phyloP scores from a whole-genome alignment of 148 eudicot species.

The Bassia scoparia region DNA sequence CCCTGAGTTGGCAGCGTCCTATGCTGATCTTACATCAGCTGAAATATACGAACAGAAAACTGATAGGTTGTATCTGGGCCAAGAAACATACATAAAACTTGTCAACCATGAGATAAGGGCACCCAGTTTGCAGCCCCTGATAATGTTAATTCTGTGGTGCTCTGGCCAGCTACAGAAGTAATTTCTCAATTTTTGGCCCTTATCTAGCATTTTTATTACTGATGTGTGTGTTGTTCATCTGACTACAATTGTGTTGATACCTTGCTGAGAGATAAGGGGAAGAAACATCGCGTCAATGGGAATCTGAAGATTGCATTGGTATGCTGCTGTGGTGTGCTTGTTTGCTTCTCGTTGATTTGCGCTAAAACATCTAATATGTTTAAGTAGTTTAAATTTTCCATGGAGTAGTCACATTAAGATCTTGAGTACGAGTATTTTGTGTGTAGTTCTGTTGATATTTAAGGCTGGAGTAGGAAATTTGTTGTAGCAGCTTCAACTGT shows the following conservation, averaged over 20 bases:
- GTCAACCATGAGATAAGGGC: slow-evolving; percentile 55
- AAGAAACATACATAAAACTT: slow-evolving; percentile 81
- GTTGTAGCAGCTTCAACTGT: slow-evolving; percentile 26
- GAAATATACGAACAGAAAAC: slow-evolving; percentile 84
- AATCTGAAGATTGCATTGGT: slow-evolving; percentile 30
- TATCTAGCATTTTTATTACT: neutral
- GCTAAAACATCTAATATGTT: neutral
- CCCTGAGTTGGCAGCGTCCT: too few relatives aligned
- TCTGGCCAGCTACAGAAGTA: slow-evolving; percentile 59
- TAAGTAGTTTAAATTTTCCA: neutral
- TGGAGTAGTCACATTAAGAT: slow-evolving; percentile 11
- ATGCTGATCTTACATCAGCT: too few relatives aligned
- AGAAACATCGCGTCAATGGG: slow-evolving; percentile 26
- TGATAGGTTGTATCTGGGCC: slow-evolving; percentile 94
- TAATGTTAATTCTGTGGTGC: slow-evolving; percentile 79
- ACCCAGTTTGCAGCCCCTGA: slow-evolving; percentile 57
- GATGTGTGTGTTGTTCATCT: too few relatives aligned
- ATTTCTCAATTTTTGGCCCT: neutral
- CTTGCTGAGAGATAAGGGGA: slow-evolving; percentile 27
- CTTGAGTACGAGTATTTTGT: neutral
- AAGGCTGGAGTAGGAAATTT: slow-evolving; percentile 13
- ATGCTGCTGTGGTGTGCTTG: slow-evolving; percentile 34
- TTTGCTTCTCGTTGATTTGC: slow-evolving; percentile 20
- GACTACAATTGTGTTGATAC: neutral
- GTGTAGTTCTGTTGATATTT: slow-evolving; percentile 17